Evolutionary conservation across 2,329 filamentous ascomycete species (phyloP).

Genomic region (Clarireedia hainanense): DNA sequence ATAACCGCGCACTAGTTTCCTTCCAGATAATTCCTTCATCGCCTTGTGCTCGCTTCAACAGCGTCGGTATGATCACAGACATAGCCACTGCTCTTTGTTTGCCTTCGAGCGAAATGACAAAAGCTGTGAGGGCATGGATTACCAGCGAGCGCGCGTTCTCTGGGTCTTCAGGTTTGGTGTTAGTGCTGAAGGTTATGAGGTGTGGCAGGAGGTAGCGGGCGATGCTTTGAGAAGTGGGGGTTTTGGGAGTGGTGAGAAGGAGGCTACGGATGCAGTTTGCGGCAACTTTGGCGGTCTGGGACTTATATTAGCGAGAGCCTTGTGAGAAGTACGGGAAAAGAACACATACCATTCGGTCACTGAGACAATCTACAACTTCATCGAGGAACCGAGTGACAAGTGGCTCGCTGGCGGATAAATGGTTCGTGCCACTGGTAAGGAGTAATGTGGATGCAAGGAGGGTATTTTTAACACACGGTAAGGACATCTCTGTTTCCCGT

Average conservation of each 20-base stretch:
- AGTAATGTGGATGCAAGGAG: constrained; percentile 83
- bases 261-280: constrained; percentile 84
- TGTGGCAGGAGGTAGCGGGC: constrained; percentile 67
- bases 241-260: constrained; percentile 56
- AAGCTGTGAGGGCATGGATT: constrained; percentile 68
- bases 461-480: constrained; percentile 88
- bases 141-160: constrained; percentile 66
- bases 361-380: constrained; percentile 78
- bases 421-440: constrained; percentile 70
- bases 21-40: constrained; percentile 51
- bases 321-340: neutral
- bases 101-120: constrained; percentile 44
- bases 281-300: constrained; percentile 77
- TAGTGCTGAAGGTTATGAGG: constrained; percentile 66
- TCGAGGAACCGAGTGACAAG: constrained; percentile 68
- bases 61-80: constrained; percentile 67
- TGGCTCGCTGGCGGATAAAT: constrained; percentile 66
- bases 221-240: constrained; percentile 63
- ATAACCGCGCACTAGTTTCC: constrained; percentile 67
- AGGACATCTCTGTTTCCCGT: constrained; percentile 64
- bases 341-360: constrained; percentile 56
- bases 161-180: constrained; percentile 66
- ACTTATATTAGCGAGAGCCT: constrained; percentile 5
- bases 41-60: constrained; percentile 63
- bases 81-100: constrained; percentile 52